Conservation (phyloP, 495 filamentous ascomycete species). For the Mycothermus thermophilus region DNA sequence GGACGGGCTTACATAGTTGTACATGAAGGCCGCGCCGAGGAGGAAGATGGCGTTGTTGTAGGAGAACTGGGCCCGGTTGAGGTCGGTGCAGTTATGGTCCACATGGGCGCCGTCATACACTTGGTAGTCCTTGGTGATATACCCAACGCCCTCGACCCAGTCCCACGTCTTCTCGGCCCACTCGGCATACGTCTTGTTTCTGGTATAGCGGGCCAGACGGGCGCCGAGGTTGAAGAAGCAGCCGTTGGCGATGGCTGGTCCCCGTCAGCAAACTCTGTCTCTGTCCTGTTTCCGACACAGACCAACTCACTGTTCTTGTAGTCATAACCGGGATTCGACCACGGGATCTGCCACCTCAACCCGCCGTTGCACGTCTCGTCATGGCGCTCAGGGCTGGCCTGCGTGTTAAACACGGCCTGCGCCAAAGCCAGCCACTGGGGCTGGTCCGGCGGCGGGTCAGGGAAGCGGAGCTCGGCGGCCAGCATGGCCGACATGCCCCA, state of each 20-base stretch:
- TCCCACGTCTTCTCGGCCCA: slow-evolving; percentile 62
- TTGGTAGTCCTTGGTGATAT: slow-evolving; percentile 49
- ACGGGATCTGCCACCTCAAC: slow-evolving; percentile 72
- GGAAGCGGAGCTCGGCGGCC: slow-evolving; percentile 59
- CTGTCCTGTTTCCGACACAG: background rate
- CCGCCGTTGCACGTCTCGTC: slow-evolving; percentile 55
- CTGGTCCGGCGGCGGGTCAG: slow-evolving; percentile 40
- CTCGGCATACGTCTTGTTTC: slow-evolving; percentile 62
- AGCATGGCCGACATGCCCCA: slow-evolving; percentile 65
- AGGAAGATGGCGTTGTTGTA: slow-evolving; percentile 65
- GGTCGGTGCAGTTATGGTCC: slow-evolving; percentile 45
- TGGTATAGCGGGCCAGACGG: slow-evolving; percentile 62
- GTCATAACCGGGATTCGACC: slow-evolving; percentile 62
- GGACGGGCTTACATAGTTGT: slow-evolving; percentile 42
- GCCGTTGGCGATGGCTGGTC: slow-evolving; percentile 56
- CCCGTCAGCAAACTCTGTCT: slow-evolving; percentile 6
- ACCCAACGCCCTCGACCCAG: slow-evolving; percentile 50
- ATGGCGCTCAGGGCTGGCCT: slow-evolving; percentile 44
- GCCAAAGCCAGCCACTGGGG: slow-evolving; percentile 62
- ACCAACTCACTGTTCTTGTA: slow-evolving; percentile 64
- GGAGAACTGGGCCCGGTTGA: slow-evolving; percentile 54
- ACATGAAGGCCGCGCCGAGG: slow-evolving; percentile 67
- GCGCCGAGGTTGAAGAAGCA: slow-evolving; percentile 78
- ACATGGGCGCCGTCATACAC: slow-evolving; percentile 67
- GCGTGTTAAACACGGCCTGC: slow-evolving; percentile 66